Percentiles rank a stretch among this genome's conserved stretches.
Conservation (phyloP, 805 yeast species). For the Candida maltosa region DNA sequence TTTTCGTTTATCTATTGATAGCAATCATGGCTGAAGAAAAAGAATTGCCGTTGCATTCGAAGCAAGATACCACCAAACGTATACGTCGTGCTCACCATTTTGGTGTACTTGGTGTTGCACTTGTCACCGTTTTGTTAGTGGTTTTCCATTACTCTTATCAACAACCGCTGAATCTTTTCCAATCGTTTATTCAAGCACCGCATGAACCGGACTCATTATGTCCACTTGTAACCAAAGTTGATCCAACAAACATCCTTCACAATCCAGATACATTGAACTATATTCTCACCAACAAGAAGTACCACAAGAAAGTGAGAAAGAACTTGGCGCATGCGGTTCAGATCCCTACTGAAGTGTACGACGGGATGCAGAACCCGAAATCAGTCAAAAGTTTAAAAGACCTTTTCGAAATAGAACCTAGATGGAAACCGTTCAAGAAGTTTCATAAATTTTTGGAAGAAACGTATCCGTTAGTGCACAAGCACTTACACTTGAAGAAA, state of each 20-base stretch:
- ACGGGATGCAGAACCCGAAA: conserved; percentile 27
- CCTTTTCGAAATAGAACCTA: conserved; percentile 23
- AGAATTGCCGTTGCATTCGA: conserved; percentile 5
- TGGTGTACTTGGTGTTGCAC: no score
- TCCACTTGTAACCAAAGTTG: conserved; percentile 30
- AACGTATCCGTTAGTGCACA: conserved; percentile 31
- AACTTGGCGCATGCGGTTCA: conserved; percentile 25
- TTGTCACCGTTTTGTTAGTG: no score
- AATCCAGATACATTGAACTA: conserved; percentile 16
- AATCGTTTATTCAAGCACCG: conserved; percentile 3
- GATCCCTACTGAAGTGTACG: conserved; percentile 31
- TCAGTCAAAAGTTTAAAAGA: conserved; percentile 20
- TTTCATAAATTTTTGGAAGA: conserved; percentile 29
- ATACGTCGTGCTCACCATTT: no score
- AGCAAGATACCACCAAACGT: no score
- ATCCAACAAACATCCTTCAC: conserved; percentile 20
- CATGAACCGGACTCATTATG: conserved; percentile 30
- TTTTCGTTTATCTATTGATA: no score
- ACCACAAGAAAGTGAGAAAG: conserved; percentile 17
- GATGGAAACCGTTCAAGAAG: conserved; percentile 19
- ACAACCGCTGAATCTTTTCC: neutral
- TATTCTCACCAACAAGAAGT: conserved; percentile 25
- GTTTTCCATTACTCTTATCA: no score
- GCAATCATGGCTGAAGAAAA: conserved; percentile 3
- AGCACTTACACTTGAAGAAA: conserved; percentile 28